Base-by-base conservation (phyloP, 176 grass and related monocot genomes). In the Miscanthus lutarioriparius region DNA sequence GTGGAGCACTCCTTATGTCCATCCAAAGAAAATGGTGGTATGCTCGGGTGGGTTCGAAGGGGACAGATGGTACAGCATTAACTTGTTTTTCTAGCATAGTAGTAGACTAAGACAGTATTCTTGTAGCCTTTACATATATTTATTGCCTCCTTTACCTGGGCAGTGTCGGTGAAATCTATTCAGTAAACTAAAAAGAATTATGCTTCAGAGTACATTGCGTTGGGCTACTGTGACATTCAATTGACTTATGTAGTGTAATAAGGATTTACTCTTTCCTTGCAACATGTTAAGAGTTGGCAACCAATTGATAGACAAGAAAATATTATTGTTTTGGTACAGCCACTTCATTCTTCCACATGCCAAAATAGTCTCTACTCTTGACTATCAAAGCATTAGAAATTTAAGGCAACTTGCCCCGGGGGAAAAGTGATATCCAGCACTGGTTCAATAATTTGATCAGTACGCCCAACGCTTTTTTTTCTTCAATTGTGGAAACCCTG, bases 21-120 rank as follows among this genome's bases (percentile, higher is more conserved):
- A 78, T 98, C 96, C 41, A 99, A 96, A 85, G 96, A 99, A 84
- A 94, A 89, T 84, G 96, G 96, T 8, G 96, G 96, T 27, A 99
- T 99, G 93, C 91, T 99, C 58, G 96, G 96, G 54, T 99, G 96
- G 96, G 86, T 96, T 84, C 91, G 96, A 74, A 92, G 25, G 82
- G 96, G 93, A 58, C 93, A 96, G 73, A 99, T 94, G 79, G 96
- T 99, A 93, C 68, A 69, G 0, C 74, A 64, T 84, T 59, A 38
- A 75, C 81, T 70, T 87, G 59, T 33, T 69, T 84, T 85, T 83
- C 64, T 26, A 79, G 14, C 40, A 64, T 79, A 20, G 25, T 32
- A 22, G 47, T 72, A 74, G 43, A 39, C 9, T 56, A 64, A 64
- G 17, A n/a, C 22, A 58, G 26, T n/a, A 26, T 48, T 78, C 13